Base-by-base conservation (phyloP, 352 stramenopile genomes). In the Phytophthora meadii region DNA sequence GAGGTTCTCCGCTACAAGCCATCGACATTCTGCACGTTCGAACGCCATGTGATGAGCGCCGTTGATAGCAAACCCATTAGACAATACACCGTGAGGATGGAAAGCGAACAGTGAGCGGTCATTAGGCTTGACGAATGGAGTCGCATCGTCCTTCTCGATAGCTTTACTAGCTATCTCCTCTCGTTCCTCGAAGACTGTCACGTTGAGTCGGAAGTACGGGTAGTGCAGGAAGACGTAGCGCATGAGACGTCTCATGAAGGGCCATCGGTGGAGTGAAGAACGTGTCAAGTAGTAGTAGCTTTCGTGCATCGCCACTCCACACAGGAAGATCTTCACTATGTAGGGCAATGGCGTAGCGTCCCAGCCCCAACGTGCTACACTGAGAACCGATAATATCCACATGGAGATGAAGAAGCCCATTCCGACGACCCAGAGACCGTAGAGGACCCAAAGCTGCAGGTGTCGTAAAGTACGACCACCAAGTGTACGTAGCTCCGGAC, bases 1-100 rank as follows among this genome's bases (percentile, higher is more conserved):
- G 12, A 93, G 48, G 42, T 79, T 86, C 28, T 88, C 77, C 2
- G 84, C 71, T n/a, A 90, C 81, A 37, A 93, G 79, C 84, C 84
- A 93, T 4, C 66, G 69, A 27, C 74, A 69, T 30, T 87, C 61
- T n/a, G 75, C 76, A 8, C 77, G 45, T 1, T 73, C 64, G 44
- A 89, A 93, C 2, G 62, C 67, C 48, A 65, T 62, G 51, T 87
- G 69, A 54, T 84, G 76, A 11, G 72, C 72, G 32, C 77, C 82
- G 34, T 93, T 91, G 44, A 84, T 60, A 2, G 58, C 68, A 32
- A 81, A 79, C 9, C 80, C 82, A 50, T 72, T 79, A 10, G 76
- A 78, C 14, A 90, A 57, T 17, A 88, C 72, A 25, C 84, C 84
- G 44, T 91, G 84, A 36, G 84, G 84, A 46, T 93, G 82, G 67